These are phyloP conservation scores for Suaeda aralocaspica DNA, from an alignment of 148 eudicot species.

Conservation along the genomic window DNA sequence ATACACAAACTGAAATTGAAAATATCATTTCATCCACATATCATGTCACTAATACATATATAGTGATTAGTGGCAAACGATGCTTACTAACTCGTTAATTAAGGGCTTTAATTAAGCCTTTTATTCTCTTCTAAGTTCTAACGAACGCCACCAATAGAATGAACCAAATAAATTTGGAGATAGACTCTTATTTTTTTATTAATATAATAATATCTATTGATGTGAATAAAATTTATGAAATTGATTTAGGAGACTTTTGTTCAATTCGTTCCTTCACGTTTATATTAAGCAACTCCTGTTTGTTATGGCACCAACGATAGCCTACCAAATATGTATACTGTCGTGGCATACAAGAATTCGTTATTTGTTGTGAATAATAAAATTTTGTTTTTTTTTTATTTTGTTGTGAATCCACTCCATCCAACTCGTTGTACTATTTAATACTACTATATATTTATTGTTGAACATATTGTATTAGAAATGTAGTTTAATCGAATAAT, in stretches of 20 bases:
- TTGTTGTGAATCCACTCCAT: too few relatives aligned
- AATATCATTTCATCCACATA: background rate
- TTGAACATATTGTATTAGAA: too few relatives aligned
- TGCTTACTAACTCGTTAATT: background rate
- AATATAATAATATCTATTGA: background rate
- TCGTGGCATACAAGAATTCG: background rate
- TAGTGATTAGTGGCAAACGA: background rate
- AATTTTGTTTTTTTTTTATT: too few relatives aligned
- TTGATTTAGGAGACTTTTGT: too few relatives aligned
- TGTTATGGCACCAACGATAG: background rate
- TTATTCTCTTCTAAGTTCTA: background rate
- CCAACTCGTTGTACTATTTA: too few relatives aligned
- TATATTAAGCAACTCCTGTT: constrained; percentile 8
- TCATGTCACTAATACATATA: background rate
- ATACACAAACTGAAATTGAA: background rate
- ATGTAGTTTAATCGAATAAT: too few relatives aligned
- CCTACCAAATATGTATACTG: background rate
- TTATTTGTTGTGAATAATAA: background rate
- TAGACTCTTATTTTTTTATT: background rate
- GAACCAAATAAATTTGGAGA: background rate
- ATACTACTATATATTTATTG: too few relatives aligned
- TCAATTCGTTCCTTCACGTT: constrained; percentile 10
- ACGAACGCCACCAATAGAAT: background rate
- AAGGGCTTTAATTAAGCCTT: too few relatives aligned
- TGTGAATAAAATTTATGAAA: background rate